Evolutionary conservation across 176 grass and related monocot genomes (phyloP).

Genomic region (Avena eriantha): DNA sequence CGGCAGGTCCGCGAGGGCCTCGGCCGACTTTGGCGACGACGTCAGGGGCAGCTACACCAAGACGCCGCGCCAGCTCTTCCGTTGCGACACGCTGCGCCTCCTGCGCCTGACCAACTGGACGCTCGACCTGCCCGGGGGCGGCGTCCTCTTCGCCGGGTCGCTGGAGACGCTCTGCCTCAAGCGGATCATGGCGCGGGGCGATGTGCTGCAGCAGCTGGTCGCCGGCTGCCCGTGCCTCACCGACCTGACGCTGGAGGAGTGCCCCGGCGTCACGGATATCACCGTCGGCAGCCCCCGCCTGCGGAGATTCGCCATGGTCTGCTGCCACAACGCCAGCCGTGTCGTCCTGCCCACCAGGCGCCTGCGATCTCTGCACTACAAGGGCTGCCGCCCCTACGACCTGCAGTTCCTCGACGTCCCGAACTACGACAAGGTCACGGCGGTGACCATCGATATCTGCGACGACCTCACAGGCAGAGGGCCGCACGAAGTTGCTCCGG

Average conservation of each 20-base stretch:
- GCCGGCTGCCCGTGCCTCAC: background rate
- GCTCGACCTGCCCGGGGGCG: background rate
- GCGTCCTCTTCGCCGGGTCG: background rate
- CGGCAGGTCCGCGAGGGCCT: background rate
- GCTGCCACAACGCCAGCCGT: background rate
- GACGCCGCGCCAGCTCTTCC: constrained; percentile 6
- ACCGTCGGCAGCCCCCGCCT: background rate
- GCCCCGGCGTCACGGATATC: background rate
- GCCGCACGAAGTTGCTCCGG: background rate
- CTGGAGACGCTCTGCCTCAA: background rate
- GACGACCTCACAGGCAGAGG: background rate
- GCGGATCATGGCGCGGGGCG: background rate
- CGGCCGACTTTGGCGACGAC: background rate
- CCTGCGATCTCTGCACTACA: background rate
- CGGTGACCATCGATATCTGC: background rate
- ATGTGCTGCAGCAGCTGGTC: background rate
- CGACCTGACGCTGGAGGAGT: constrained; percentile 35
- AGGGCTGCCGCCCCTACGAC: background rate
- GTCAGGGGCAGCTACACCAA: background rate
- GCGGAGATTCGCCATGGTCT: background rate
- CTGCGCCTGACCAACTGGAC: background rate
- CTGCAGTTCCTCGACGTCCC: background rate
- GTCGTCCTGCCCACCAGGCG: background rate
- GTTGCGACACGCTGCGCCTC: background rate
- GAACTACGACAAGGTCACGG: background rate